A percentile compares a stretch with the other conserved stretches of the same genome.
Evolutionary conservation across 2,329 filamentous ascomycete species (phyloP).

Genomic region (Hymenotorrendiella dingleyae): DNA sequence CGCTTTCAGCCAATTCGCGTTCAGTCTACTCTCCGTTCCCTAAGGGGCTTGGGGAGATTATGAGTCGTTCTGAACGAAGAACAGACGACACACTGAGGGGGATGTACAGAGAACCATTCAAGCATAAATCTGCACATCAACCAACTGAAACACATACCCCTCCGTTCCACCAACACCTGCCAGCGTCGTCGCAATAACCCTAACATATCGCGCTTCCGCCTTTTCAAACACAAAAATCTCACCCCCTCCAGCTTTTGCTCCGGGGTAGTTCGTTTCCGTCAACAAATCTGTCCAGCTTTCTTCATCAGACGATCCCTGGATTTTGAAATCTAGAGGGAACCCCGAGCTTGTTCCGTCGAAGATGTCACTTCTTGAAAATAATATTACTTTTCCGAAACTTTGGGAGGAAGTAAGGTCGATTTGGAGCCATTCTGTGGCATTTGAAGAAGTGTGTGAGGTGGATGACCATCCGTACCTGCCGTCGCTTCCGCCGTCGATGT

Average conservation of each 20-base stretch:
- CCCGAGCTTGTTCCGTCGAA: conserved; percentile 9
- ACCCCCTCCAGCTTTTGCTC: conserved; percentile 9
- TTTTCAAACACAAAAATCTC: conserved; percentile 10
- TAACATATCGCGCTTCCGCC: conserved; percentile 7
- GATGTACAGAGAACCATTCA: no score
- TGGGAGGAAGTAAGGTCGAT: conserved; percentile 7
- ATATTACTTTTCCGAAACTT: conserved; percentile 11
- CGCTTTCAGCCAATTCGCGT: no score
- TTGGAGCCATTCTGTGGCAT: conserved; percentile 9
- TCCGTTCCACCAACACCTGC: conserved; percentile 4
- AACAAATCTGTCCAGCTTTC: conserved; percentile 8
- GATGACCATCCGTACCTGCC: conserved; percentile 12
- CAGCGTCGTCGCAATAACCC: conserved; percentile 8
- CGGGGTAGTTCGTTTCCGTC: conserved; percentile 5
- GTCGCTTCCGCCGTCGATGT: conserved; percentile 1
- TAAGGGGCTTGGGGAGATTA: no score
- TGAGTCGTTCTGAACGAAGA: no score
- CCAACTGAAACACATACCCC: conserved; percentile 13
- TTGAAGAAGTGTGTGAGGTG: conserved; percentile 2
- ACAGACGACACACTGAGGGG: no score
- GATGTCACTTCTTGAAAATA: conserved; percentile 12
- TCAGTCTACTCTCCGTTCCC: no score
- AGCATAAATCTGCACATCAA: conserved; percentile 11
- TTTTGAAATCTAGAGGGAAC: conserved; percentile 11
- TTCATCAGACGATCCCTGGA: conserved; percentile 10